These are phyloP conservation scores for Erigeron philadelphicus DNA, from an alignment of 140 eudicot species.

Conservation along the genomic window DNA sequence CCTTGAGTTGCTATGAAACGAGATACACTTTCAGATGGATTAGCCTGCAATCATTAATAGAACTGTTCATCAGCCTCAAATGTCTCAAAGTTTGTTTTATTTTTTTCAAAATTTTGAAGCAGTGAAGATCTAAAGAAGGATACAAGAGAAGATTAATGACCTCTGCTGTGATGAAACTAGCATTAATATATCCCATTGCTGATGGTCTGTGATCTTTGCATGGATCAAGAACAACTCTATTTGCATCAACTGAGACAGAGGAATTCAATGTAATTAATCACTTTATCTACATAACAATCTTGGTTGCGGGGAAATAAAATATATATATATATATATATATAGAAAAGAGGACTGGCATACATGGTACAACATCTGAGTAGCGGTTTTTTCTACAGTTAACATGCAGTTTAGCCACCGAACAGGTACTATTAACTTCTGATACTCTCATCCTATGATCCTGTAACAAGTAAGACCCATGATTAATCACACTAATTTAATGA, in stretches of 20 bases:
- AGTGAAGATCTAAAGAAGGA: not conserved
- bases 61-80: conserved; percentile 1
- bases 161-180: conserved; percentile 57
- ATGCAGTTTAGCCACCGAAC: conserved; percentile 60
- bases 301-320: not conserved
- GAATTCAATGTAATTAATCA: not conserved
- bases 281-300: not conserved
- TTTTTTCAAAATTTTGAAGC: not conserved
- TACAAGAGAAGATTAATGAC: conserved; percentile 2
- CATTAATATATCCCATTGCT: conserved; percentile 84
- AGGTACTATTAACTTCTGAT: conserved; percentile 50
- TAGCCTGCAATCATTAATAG: conserved; percentile 40
- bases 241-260: conserved; percentile 59
- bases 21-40: conserved; percentile 53
- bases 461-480: conserved; percentile 15
- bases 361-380: conserved; percentile 79
- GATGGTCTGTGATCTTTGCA: conserved; percentile 73
- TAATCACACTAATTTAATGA: not conserved
- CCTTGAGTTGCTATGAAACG: conserved; percentile 94
- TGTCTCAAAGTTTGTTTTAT: not conserved
- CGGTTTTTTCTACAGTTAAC: conserved; percentile 73
- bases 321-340: too few species aligned
- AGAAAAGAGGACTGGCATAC: conserved; percentile 34
- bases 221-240: conserved; percentile 76
- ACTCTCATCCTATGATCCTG: conserved; percentile 70